Conservation (phyloP, 2,329 filamentous ascomycete species). For the Zalaria sp. region DNA sequence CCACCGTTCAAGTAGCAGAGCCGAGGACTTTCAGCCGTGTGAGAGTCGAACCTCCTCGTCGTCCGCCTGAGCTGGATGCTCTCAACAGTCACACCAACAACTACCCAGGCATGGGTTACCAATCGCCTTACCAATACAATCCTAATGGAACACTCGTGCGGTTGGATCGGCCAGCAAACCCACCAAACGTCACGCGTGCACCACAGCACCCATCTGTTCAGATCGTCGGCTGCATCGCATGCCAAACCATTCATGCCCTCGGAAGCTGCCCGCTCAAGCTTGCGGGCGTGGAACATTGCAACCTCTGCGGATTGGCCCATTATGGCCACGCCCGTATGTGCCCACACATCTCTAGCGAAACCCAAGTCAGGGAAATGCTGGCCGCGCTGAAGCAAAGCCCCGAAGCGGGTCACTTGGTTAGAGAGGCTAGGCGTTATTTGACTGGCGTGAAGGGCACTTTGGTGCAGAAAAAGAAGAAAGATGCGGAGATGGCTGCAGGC, state of each 20-base stretch:
- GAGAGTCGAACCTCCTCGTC: too few species aligned
- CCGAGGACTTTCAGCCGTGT: too few species aligned
- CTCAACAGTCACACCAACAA: too few species aligned
- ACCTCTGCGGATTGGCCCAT: slow-evolving; percentile 50
- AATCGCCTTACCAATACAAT: neutral
- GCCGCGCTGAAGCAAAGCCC: slow-evolving; percentile 44
- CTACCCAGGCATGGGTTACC: too few species aligned
- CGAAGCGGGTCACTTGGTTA: slow-evolving; percentile 39
- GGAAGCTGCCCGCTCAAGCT: slow-evolving; percentile 49
- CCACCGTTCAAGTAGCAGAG: too few species aligned
- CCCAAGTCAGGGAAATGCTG: slow-evolving; percentile 49
- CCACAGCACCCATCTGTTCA: slow-evolving; percentile 10
- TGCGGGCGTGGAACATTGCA: slow-evolving; percentile 46
- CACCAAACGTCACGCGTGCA: slow-evolving; percentile 2
- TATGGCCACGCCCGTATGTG: slow-evolving; percentile 43
- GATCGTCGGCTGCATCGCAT: slow-evolving; percentile 36
- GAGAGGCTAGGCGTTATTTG: slow-evolving; percentile 42
- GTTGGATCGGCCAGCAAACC: neutral
- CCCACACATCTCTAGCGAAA: slow-evolving; percentile 47
- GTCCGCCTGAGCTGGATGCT: too few species aligned
- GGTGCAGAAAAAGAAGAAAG: slow-evolving; percentile 35
- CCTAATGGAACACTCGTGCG: neutral
- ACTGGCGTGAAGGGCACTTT: slow-evolving; percentile 41
- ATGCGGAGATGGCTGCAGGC: too few species aligned
- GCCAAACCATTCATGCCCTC: slow-evolving; percentile 35